Base-by-base conservation (phyloP, 495 filamentous ascomycete genomes). In the Trichocladium antarcticum region DNA sequence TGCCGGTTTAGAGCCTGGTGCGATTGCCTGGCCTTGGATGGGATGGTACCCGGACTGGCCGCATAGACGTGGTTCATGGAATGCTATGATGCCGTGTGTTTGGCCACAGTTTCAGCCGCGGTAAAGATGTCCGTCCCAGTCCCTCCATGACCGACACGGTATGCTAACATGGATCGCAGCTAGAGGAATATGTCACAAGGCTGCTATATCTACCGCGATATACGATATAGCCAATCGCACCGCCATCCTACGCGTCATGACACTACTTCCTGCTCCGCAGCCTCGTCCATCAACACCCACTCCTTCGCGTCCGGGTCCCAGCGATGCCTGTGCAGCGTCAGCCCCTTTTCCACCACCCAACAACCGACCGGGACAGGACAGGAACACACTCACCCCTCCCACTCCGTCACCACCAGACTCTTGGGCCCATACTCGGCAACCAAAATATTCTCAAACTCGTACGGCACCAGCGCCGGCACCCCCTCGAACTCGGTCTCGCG, bases 401-500 rank as follows among this genome's bases (percentile, higher is more conserved):
- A 90, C 42, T 73, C 67, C 6, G 78, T 82, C 32, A 71, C 69
- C 0, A 77, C 78, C 58, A 95, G 61, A 6, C 84, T 76, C 50
- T 73, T 75, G 4, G 65, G 53, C 14, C 83, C 79, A 56, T 95
- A 95, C 65, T 95, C 88, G 38, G 82, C 79, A 29, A 73, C 68
- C 49, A 95, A 69, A 20, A 95, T 71, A 48, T 75, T 70, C 11
- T 83, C 75, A 61, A 88, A 93, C 22, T 75, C 74, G 56, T 77
- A 89, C 7, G 89, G 89, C 42, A 94, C 75, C 58, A 78, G 78
- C 12, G 86, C 87, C 11, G 76, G 73, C 17, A 82, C 74, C 42
- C 77, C 84, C 66, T 95, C 89, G 56, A 89, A 95, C 50, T 74
- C 68, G 48, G 81, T 87, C 39, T 83, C 78, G 15, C 86, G 73